A percentile compares a stretch with the other conserved stretches of the same genome.
Conservation (phyloP, 352 stramenopile genomes). For the Phytophthora cajani region DNA sequence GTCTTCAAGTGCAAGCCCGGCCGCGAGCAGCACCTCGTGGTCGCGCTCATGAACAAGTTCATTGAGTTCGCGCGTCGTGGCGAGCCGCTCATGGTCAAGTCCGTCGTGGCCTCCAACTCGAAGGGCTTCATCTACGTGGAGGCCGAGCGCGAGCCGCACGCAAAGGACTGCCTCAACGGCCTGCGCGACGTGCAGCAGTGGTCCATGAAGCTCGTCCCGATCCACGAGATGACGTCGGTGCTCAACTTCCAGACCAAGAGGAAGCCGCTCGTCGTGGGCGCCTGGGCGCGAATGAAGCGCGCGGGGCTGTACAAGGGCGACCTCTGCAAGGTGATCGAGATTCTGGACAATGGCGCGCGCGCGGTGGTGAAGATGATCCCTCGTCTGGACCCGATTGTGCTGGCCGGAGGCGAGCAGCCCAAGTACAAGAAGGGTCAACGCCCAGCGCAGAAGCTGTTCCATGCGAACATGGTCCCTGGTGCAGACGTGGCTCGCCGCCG, state of each 20-base stretch:
- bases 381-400: constrained; percentile 76
- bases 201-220: constrained; percentile 90
- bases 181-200: constrained; percentile 87
- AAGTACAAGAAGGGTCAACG: constrained; percentile 92
- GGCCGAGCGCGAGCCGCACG: constrained; percentile 84
- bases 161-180: constrained; percentile 85
- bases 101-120: constrained; percentile 85
- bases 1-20: constrained; percentile 92
- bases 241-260: constrained; percentile 86
- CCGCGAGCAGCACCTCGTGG: constrained; percentile 86
- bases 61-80: constrained; percentile 85
- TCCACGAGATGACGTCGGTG: constrained; percentile 92
- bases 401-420: constrained; percentile 74
- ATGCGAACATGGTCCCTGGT: constrained; percentile 68
- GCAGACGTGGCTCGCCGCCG: constrained; percentile 72
- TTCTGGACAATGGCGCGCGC: constrained; percentile 84
- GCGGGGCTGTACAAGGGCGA: constrained; percentile 89
- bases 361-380: constrained; percentile 89
- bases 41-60: constrained; percentile 92
- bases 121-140: constrained; percentile 93
- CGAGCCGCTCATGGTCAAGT: constrained; percentile 87
- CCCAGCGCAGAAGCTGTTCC: constrained; percentile 87
- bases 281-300: constrained; percentile 88
- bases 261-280: constrained; percentile 79
- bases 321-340: constrained; percentile 88